Conservation (phyloP, 208 protist genomes). For the Leishmania martiniquensis region DNA sequence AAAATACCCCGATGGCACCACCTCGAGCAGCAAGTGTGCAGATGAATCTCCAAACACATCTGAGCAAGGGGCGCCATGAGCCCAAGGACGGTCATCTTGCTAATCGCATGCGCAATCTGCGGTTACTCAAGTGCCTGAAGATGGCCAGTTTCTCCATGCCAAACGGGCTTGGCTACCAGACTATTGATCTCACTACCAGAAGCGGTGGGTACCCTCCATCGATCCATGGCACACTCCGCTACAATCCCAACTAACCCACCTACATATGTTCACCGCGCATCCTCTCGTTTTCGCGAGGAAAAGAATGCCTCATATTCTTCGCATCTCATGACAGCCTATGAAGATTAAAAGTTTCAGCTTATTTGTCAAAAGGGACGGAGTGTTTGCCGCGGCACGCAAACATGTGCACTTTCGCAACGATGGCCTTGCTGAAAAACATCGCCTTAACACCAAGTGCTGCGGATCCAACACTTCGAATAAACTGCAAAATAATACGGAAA, state of each 20-base stretch:
- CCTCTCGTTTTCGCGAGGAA: slow-evolving; percentile 34
- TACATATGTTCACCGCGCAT: slow-evolving; percentile 43
- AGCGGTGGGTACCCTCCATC: slow-evolving; percentile 16
- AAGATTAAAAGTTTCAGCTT: slow-evolving; percentile 31
- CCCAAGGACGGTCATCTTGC: slow-evolving; percentile 46
- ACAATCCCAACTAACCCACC: slow-evolving; percentile 27
- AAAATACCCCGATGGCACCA: slow-evolving; percentile 38
- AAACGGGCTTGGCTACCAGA: slow-evolving; percentile 37
- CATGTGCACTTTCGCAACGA: slow-evolving; percentile 52
- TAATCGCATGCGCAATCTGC: slow-evolving; percentile 39
- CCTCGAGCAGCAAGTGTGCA: slow-evolving; percentile 48
- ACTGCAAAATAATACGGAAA: slow-evolving; percentile 13
- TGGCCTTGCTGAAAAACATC: slow-evolving; percentile 30
- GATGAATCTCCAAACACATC: slow-evolving; percentile 21
- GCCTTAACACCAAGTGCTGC: slow-evolving; percentile 25
- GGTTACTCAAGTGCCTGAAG: slow-evolving; percentile 37
- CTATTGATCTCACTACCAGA: slow-evolving; percentile 24
- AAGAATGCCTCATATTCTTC: slow-evolving; percentile 32
- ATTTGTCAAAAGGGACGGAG: slow-evolving; percentile 31
- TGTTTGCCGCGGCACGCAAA: slow-evolving; percentile 36
- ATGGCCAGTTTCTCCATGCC: slow-evolving; percentile 14
- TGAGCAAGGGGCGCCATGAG: slow-evolving; percentile 26
- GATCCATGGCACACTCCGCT: slow-evolving; percentile 14
- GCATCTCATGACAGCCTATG: slow-evolving; percentile 39
- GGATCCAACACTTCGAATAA: slow-evolving; percentile 6